phyloP scores from a whole-genome alignment of 306 rosid species.

The Fragaria vesca region DNA sequence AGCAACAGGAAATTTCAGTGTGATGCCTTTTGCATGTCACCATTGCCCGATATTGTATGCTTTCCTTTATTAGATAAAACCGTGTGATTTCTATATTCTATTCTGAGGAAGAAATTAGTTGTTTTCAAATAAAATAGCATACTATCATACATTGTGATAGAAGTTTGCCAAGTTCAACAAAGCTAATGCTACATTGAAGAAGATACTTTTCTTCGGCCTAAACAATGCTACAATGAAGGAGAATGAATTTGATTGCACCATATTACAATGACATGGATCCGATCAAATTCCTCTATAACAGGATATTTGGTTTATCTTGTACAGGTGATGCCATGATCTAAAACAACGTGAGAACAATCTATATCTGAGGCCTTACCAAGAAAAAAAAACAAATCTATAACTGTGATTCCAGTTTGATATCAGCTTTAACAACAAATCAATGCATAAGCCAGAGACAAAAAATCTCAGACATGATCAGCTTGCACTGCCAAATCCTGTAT shows the following conservation, averaged over 20 bases:
- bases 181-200: background rate
- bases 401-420: background rate
- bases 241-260: background rate
- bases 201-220: background rate
- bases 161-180: background rate
- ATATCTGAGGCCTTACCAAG: background rate
- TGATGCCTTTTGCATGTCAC: background rate
- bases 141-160: no score
- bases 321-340: background rate
- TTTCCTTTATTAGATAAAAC: no score
- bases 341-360: background rate
- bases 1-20: background rate
- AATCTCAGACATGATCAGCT: conserved; percentile 48
- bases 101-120: background rate
- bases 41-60: background rate
- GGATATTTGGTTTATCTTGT: background rate
- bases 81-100: no score
- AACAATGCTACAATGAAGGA: background rate
- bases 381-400: background rate
- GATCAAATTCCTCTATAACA: background rate
- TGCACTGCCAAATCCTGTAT: conserved; percentile 84
- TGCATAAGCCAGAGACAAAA: background rate
- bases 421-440: background rate
- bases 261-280: background rate
- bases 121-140: background rate